Evolutionary conservation across 2,329 filamentous ascomycete genomes (phyloP).

Genomic region (Aureobasidium leucospermi): DNA sequence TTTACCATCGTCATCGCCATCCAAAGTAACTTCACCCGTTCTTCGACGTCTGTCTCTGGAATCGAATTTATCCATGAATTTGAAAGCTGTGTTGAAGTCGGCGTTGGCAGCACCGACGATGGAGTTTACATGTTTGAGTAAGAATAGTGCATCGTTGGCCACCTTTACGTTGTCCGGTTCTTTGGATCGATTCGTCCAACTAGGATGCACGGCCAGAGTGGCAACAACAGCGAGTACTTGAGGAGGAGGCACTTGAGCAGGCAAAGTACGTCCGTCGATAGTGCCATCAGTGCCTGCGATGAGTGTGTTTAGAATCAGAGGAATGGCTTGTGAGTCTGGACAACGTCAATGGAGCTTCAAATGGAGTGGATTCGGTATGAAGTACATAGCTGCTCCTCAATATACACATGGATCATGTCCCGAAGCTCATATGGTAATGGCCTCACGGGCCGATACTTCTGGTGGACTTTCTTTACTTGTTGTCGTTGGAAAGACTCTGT

Average conservation of each 20-base stretch:
- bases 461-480: background rate
- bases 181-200: constrained; percentile 64
- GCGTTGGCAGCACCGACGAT: constrained; percentile 63
- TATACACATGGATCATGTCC: constrained; percentile 61
- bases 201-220: constrained; percentile 75
- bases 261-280: constrained; percentile 31
- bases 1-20: constrained; percentile 33
- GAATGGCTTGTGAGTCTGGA: constrained; percentile 28
- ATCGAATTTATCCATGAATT: constrained; percentile 42
- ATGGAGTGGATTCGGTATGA: background rate
- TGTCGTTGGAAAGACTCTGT: background rate
- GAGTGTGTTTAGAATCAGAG: constrained; percentile 58
- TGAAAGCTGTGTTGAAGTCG: constrained; percentile 64
- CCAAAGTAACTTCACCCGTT: constrained; percentile 18
- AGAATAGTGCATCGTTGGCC: constrained; percentile 58
- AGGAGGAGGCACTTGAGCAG: constrained; percentile 59
- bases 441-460: constrained; percentile 32
- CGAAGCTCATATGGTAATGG: constrained; percentile 56
- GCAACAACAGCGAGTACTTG: constrained; percentile 69
- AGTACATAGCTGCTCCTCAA: constrained; percentile 68
- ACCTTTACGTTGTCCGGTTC: constrained; percentile 55
- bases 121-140: constrained; percentile 60
- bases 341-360: background rate
- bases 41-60: constrained; percentile 3
- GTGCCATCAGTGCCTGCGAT: constrained; percentile 39